Conservation (phyloP, 2,329 filamentous ascomycete species). For the Acephala macrosclerotiorum region DNA sequence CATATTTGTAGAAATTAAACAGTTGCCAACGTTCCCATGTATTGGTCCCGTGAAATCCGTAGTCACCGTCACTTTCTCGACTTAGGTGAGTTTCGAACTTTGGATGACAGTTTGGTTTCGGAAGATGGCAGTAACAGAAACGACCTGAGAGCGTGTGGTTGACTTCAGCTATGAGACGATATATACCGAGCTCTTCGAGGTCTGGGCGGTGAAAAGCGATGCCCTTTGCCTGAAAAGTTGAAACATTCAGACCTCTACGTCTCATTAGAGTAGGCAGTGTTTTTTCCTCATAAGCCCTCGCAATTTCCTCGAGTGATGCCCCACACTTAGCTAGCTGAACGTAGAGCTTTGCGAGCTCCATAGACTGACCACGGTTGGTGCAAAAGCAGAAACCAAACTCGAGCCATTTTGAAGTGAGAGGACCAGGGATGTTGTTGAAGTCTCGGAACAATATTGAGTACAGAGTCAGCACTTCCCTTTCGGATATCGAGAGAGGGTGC, state of each 20-base stretch:
- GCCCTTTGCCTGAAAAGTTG: conserved; percentile 15
- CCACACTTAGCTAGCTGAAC: conserved; percentile 10
- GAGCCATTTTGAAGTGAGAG: conserved; percentile 13
- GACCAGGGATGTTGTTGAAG: conserved; percentile 18
- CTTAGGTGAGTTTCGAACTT: conserved; percentile 20
- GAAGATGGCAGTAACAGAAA: conserved; percentile 7
- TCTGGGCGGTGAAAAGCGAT: conserved; percentile 13
- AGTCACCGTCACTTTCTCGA: conserved; percentile 14
- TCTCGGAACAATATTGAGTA: conserved; percentile 18
- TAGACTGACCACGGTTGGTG: conserved; percentile 11
- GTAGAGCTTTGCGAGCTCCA: conserved; percentile 17
- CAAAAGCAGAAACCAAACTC: conserved; percentile 20
- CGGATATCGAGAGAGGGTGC: too few relatives aligned
- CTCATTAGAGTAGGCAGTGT: conserved; percentile 13
- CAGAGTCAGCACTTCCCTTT: too few relatives aligned
- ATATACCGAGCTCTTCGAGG: conserved; percentile 18
- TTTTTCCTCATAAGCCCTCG: conserved; percentile 12
- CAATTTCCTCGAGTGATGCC: conserved; percentile 13
- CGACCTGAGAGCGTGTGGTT: conserved; percentile 16
- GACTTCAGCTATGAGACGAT: conserved; percentile 16
- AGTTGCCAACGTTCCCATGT: conserved; percentile 23
- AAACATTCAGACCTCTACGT: conserved; percentile 13
- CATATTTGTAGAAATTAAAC: conserved; percentile 23
- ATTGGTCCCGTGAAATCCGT: conserved; percentile 19
- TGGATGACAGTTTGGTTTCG: conserved; percentile 12